phyloP scores from a whole-genome alignment of 805 yeast species.

The Candida michaelii region DNA sequence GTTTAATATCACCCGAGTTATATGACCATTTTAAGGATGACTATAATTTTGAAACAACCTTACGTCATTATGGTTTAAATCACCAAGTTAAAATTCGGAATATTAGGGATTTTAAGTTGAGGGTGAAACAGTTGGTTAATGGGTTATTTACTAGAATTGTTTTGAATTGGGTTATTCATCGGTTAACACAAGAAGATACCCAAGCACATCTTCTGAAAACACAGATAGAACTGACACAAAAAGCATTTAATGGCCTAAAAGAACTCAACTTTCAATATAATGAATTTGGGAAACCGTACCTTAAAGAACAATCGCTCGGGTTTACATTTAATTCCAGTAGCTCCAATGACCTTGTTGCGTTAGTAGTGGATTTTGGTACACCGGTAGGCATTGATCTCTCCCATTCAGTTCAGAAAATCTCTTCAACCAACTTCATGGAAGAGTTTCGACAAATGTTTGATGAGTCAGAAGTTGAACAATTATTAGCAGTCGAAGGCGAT shows the following conservation, averaged over 20 bases:
- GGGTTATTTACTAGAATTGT: slow-evolving; percentile 46
- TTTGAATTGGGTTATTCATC: slow-evolving; percentile 29
- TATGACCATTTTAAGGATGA: slow-evolving; percentile 25
- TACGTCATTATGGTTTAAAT: slow-evolving; percentile 42
- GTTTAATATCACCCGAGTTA: slow-evolving; percentile 15
- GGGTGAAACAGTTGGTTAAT: slow-evolving; percentile 42
- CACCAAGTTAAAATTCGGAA: slow-evolving; percentile 43
- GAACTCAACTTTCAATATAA: slow-evolving; percentile 30
- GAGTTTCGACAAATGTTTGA: slow-evolving; percentile 46
- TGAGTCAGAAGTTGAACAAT: slow-evolving; percentile 28
- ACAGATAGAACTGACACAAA: too few relatives aligned
- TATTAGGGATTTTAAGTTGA: slow-evolving; percentile 35
- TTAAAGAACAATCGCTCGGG: slow-evolving; percentile 4
- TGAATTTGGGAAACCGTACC: slow-evolving; percentile 57
- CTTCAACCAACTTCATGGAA: slow-evolving; percentile 27
- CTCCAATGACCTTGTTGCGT: slow-evolving; percentile 49
- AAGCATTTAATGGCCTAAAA: slow-evolving; percentile 19
- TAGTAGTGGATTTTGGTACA: slow-evolving; percentile 33
- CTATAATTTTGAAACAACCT: slow-evolving; percentile 47
- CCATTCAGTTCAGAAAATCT: slow-evolving; percentile 29
- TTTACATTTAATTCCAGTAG: slow-evolving; percentile 57
- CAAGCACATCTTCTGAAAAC: too few relatives aligned
- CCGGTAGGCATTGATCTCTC: slow-evolving; percentile 41
- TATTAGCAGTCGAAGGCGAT: slow-evolving; percentile 21
- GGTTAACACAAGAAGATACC: too few relatives aligned